A percentile compares a stretch with the other conserved stretches of the same genome.
phyloP scores from a whole-genome alignment of 495 filamentous ascomycete genomes.

The Choiromyces venosus region DNA sequence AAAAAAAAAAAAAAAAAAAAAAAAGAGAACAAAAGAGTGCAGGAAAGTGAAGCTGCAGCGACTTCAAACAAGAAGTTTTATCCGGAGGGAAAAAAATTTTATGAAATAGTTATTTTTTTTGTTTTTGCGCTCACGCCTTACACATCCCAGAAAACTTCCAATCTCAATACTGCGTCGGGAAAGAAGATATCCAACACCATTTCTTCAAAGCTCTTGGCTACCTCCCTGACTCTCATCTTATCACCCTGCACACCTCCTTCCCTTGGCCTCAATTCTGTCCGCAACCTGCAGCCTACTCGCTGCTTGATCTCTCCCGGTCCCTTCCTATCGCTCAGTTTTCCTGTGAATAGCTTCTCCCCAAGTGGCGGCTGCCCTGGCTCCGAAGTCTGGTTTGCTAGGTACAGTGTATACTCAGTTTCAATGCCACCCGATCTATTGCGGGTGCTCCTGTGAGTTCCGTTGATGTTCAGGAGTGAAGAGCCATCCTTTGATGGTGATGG shows the following conservation, averaged over 20 bases:
- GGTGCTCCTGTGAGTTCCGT: neutral
- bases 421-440: constrained; percentile 2
- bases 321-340: constrained; percentile 27
- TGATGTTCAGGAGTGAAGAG: neutral
- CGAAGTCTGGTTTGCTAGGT: constrained; percentile 23
- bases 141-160: constrained; percentile 41
- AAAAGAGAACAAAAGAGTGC: neutral
- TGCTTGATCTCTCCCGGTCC: constrained; percentile 23
- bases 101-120: neutral
- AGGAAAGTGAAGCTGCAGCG: neutral
- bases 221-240: constrained; percentile 36
- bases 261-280: constrained; percentile 28
- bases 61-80: neutral
- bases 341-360: constrained; percentile 34
- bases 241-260: constrained; percentile 21
- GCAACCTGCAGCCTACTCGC: constrained; percentile 20
- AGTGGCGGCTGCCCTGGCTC: neutral
- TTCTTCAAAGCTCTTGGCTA: constrained; percentile 35
- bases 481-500: neutral
- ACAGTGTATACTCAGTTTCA: constrained; percentile 40
- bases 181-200: constrained; percentile 42
- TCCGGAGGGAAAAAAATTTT: neutral
- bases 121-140: neutral
- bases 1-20: neutral
- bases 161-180: constrained; percentile 36